Base-by-base conservation (phyloP, 805 yeast genomes). In the Saccharomycopsis sp. region DNA sequence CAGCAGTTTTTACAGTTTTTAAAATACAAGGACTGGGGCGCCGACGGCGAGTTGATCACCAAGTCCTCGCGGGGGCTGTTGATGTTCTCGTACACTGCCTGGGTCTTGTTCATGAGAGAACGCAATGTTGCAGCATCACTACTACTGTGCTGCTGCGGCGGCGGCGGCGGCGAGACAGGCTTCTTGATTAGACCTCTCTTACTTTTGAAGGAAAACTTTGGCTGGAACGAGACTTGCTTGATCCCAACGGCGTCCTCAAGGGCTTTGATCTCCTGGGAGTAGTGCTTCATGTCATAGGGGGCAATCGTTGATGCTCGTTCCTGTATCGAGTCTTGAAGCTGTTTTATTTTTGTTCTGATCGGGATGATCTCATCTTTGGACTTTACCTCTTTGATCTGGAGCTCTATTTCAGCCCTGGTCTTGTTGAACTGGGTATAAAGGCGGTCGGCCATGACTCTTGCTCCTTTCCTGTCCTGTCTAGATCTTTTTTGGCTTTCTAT, bases 211-310 rank as follows among this genome's bases (percentile, higher is more conserved):
- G 32, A 16, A 22, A 38, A 38, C 5, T 13, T 23, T 15, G 16
- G 22, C 13, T 38, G 36, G 12, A 38, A 38, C 12, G 32, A 8
- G 10, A 7, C 35, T 23, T 25, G 36, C 21, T 25, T 30, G 23
- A 19, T 25, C 2, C n/a, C 30, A 4, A 38, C 25, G 13, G 18
- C 3, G 7, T 38, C 42, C 18, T 38, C 29, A 6, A 38, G 26
- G 9, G 12, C 10, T 3, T 32, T 38, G 8, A 38, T 38, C 21
- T 38, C 42, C 18, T 22, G 19, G 12, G 42, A 26, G 13, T 38
- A 38, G 20, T 32, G 33, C 19, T 38, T 38, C 13, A 38, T 13
- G n/a, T 38, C 42, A 33, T 31, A 32, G 2, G 34, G 15, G 15
- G 42, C 13, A 12, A 38, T 38, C 26, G 12, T 20, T 10, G 9